A percentile compares a stretch with the other conserved stretches of the same genome.
Evolutionary conservation across 768 basidiomycete genomes (phyloP).

Genomic region (Tulasnella sp.): DNA sequence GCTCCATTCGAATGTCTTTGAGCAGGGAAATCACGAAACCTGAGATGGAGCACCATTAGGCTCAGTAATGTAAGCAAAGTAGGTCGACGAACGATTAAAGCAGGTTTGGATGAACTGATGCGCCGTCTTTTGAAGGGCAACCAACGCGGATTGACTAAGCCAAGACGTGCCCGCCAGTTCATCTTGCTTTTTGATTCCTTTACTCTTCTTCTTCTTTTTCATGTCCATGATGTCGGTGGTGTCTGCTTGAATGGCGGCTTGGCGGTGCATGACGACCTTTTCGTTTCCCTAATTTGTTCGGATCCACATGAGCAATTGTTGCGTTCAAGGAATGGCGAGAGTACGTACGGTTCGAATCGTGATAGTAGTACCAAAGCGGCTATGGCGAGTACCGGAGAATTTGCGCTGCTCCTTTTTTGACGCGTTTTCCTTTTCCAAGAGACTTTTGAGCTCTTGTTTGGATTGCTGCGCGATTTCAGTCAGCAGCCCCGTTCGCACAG

Average conservation of each 20-base stretch:
- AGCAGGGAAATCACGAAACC: conserved; percentile 78
- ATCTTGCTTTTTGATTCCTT: conserved; percentile 41
- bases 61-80: not conserved
- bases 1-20: conserved; percentile 88
- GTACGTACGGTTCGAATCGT: conserved; percentile 45
- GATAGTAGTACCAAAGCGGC: conserved; percentile 93
- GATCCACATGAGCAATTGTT: not conserved
- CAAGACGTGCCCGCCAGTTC: conserved; percentile 48
- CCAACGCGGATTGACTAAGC: conserved; percentile 37
- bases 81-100: conserved; percentile 68
- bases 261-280: conserved; percentile 62
- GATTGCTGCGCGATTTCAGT: conserved; percentile 13
- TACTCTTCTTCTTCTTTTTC: conserved; percentile 46
- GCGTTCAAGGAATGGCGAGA: not conserved
- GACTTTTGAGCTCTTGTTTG: conserved; percentile 48
- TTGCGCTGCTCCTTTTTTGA: conserved; percentile 45
- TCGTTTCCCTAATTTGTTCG: conserved; percentile 23
- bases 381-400: conserved; percentile 66
- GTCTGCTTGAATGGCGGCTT: conserved; percentile 63
- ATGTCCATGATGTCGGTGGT: conserved; percentile 62
- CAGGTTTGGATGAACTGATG: conserved; percentile 65
- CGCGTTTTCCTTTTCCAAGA: conserved; percentile 67
- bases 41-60: conserved; percentile 24
- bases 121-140: conserved; percentile 56
- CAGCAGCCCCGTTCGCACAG: no score